phyloP scores from a whole-genome alignment of 2,329 filamentous ascomycete species.

The Metarhizium sp. region DNA sequence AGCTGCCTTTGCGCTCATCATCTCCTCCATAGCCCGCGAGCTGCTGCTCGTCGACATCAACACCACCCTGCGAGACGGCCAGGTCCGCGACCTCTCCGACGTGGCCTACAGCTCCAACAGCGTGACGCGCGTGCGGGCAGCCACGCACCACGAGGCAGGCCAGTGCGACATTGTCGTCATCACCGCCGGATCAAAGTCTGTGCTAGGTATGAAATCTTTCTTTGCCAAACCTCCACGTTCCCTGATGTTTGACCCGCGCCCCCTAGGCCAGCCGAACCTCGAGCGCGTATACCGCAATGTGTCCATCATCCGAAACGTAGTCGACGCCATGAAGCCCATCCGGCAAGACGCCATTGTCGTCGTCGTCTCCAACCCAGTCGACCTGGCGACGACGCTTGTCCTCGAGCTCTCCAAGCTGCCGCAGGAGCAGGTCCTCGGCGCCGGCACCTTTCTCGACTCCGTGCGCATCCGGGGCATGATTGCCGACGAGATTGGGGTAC shows the following conservation, averaged over 20 bases:
- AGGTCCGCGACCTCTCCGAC: slow-evolving; percentile 43
- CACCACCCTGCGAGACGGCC: slow-evolving; percentile 33
- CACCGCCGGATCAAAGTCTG: slow-evolving; percentile 42
- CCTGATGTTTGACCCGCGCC: not conserved
- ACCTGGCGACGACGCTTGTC: no score
- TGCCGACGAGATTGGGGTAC: not conserved
- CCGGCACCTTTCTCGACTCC: not conserved
- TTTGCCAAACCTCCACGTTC: no score
- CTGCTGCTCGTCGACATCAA: slow-evolving; percentile 45
- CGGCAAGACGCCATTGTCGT: no score
- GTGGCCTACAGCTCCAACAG: slow-evolving; percentile 33
- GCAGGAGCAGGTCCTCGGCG: not conserved
- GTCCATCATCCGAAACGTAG: slow-evolving; percentile 35
- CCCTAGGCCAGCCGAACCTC: slow-evolving; percentile 11
- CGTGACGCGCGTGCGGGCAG: slow-evolving; percentile 32
- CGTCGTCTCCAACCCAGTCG: no score
- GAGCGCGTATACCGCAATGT: slow-evolving; percentile 30
- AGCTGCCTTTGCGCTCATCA: slow-evolving; percentile 39
- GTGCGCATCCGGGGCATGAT: not conserved
- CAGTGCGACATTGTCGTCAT: slow-evolving; percentile 45
- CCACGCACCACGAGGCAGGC: slow-evolving; percentile 36
- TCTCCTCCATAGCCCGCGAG: slow-evolving; percentile 38
- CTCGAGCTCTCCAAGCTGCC: slow-evolving; percentile 8
- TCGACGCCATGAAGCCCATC: slow-evolving; percentile 34
- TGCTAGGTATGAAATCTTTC: no score